These are phyloP conservation scores for Boletus reticuloceps DNA, from an alignment of 768 basidiomycete species.

Conservation along the genomic window DNA sequence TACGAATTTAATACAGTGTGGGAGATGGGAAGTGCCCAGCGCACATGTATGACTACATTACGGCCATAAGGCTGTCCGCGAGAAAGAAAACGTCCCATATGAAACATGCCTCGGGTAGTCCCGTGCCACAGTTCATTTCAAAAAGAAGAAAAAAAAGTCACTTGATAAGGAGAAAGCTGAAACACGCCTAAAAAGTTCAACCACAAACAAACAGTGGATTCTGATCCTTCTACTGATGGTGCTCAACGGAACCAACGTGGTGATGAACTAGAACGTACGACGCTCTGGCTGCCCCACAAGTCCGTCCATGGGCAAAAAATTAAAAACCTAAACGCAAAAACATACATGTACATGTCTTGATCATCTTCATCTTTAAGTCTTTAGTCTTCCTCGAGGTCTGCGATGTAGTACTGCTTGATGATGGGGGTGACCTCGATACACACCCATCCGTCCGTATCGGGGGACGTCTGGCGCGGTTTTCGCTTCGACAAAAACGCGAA, in stretches of 20 bases:
- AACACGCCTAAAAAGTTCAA: no score
- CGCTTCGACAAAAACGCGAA: constrained; percentile 18
- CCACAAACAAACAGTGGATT: no score
- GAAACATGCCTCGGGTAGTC: neutral
- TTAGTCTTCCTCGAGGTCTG: constrained; percentile 14
- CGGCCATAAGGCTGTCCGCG: neutral
- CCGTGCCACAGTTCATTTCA: constrained; percentile 4
- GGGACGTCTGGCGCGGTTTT: constrained; percentile 9
- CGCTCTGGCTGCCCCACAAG: neutral
- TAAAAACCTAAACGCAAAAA: no score
- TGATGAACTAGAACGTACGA: no score
- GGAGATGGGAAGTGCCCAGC: neutral
- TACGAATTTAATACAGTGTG: neutral
- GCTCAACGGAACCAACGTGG: no score
- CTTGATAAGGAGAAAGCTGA: no score
- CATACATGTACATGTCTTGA: neutral
- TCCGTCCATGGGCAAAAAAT: neutral
- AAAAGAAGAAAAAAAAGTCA: neutral
- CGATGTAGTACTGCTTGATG: constrained; percentile 19
- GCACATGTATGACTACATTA: neutral
- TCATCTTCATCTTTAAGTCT: neutral
- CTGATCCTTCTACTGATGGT: no score
- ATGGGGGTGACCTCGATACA: constrained; percentile 28
- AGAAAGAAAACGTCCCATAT: neutral
- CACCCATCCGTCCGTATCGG: constrained; percentile 29